Conservation (phyloP, 331 rosid species). For the Quercus phellos region DNA sequence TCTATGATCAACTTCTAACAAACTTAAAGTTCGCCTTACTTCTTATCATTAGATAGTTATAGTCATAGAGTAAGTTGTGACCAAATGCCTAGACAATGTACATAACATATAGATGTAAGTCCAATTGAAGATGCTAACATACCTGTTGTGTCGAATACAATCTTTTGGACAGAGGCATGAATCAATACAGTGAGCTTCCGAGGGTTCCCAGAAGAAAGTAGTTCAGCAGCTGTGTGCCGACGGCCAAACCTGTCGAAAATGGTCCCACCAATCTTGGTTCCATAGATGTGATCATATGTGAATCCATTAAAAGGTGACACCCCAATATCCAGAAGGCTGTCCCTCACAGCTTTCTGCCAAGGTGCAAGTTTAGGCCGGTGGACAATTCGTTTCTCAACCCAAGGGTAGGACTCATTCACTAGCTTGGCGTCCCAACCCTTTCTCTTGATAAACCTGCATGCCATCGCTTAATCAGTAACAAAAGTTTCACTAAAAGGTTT, state of each 20-base stretch:
- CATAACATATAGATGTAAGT: background rate
- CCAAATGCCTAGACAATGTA: slow-evolving; percentile 3
- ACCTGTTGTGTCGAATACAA: slow-evolving; percentile 63
- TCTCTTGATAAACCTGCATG: slow-evolving; percentile 59
- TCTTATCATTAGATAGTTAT: no score
- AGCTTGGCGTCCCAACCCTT: slow-evolving; percentile 74
- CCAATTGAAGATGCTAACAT: background rate
- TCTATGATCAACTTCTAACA: background rate
- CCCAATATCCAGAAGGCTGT: slow-evolving; percentile 72
- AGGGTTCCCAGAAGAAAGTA: slow-evolving; percentile 65
- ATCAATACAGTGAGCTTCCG: slow-evolving; percentile 60
- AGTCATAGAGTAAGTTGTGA: background rate
- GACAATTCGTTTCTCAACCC: slow-evolving; percentile 88
- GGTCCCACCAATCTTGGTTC: slow-evolving; percentile 96
- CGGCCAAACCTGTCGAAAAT: slow-evolving; percentile 74
- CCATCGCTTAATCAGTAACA: background rate
- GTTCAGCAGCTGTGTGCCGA: slow-evolving; percentile 84
- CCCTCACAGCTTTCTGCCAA: slow-evolving; percentile 67
- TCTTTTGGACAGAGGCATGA: slow-evolving; percentile 77
- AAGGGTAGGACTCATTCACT: slow-evolving; percentile 73
- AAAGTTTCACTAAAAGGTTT: background rate
- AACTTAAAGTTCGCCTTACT: no score
- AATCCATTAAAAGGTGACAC: slow-evolving; percentile 87
- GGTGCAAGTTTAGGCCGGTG: slow-evolving; percentile 55
- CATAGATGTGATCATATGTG: slow-evolving; percentile 84